Conservation (phyloP, 331 rosid genomes). For the Malus hybrid region DNA sequence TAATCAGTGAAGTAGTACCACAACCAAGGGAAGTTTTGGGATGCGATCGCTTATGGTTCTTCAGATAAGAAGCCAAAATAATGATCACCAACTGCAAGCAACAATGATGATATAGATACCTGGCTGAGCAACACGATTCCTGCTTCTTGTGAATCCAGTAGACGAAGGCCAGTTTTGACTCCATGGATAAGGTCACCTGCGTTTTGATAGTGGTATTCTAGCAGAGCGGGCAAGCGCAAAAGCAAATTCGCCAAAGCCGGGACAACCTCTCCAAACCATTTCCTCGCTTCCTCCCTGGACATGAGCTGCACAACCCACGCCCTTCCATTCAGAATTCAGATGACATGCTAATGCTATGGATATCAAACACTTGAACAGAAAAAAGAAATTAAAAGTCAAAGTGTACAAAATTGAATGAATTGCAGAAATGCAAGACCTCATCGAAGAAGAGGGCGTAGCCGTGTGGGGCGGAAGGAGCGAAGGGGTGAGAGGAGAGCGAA, state of each 20-base stretch:
- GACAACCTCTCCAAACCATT: slow-evolving; percentile 63
- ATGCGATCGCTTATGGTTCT: background rate
- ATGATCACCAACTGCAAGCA: background rate
- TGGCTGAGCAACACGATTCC: slow-evolving; percentile 74
- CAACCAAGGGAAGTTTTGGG: background rate
- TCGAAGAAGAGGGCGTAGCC: slow-evolving; percentile 79
- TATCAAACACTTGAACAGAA: too few relatives aligned
- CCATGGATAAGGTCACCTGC: slow-evolving; percentile 27
- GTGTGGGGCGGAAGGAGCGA: slow-evolving; percentile 34
- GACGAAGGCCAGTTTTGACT: slow-evolving; percentile 51
- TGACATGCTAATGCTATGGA: too few relatives aligned
- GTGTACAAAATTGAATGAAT: background rate
- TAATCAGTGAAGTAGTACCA: background rate
- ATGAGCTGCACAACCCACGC: slow-evolving; percentile 45
- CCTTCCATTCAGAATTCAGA: background rate
- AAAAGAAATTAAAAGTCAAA: too few relatives aligned
- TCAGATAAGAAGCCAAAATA: background rate
- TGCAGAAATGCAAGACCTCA: slow-evolving; percentile 33
- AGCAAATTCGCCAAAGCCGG: slow-evolving; percentile 72
- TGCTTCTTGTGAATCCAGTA: slow-evolving; percentile 45
- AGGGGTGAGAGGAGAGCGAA: slow-evolving; percentile 33
- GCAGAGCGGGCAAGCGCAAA: slow-evolving; percentile 62
- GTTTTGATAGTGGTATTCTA: slow-evolving; percentile 63
- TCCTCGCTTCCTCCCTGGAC: slow-evolving; percentile 40
- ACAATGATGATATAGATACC: slow-evolving; percentile 31